Evolutionary conservation across 352 stramenopile genomes (phyloP).

Genomic region (Elongisporangium anandrum): DNA sequence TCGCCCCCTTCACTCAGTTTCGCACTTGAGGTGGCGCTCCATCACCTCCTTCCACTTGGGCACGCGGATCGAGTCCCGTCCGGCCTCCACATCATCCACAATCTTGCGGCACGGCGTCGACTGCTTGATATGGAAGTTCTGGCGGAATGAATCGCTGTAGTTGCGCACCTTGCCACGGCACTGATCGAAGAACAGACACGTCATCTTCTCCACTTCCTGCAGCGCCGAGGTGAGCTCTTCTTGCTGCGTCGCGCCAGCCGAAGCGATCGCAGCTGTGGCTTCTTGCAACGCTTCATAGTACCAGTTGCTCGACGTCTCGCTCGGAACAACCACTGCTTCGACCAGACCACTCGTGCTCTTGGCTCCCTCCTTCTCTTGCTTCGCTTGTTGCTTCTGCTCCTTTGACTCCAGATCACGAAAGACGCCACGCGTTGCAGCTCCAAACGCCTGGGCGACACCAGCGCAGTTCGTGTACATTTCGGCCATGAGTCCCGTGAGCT

Average conservation of each 20-base stretch:
- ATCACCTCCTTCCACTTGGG: slow-evolving; percentile 72
- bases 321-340: slow-evolving; percentile 64
- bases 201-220: slow-evolving; percentile 85
- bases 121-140: slow-evolving; percentile 54
- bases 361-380: slow-evolving; percentile 4
- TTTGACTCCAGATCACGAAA: neutral
- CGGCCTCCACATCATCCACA: slow-evolving; percentile 50
- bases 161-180: slow-evolving; percentile 68
- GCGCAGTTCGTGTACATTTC: slow-evolving; percentile 75
- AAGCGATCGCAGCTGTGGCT: slow-evolving; percentile 27
- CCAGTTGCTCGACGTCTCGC: slow-evolving; percentile 33
- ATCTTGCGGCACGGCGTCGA: slow-evolving; percentile 63
- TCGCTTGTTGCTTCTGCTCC: neutral
- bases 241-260: slow-evolving; percentile 14
- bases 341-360: slow-evolving; percentile 22
- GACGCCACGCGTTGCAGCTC: slow-evolving; percentile 10
- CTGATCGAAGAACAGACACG: slow-evolving; percentile 84
- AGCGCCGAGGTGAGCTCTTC: slow-evolving; percentile 31
- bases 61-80: slow-evolving; percentile 57
- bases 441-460: slow-evolving; percentile 9
- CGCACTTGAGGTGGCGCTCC: slow-evolving; percentile 58
- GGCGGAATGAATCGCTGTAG: slow-evolving; percentile 56
- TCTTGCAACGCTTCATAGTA: slow-evolving; percentile 50
- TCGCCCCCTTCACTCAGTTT: slow-evolving; percentile 5
- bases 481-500: slow-evolving; percentile 64